phyloP scores from a whole-genome alignment of 1,284 basidiomycete genomes.

The Rhodotorula sp. region DNA sequence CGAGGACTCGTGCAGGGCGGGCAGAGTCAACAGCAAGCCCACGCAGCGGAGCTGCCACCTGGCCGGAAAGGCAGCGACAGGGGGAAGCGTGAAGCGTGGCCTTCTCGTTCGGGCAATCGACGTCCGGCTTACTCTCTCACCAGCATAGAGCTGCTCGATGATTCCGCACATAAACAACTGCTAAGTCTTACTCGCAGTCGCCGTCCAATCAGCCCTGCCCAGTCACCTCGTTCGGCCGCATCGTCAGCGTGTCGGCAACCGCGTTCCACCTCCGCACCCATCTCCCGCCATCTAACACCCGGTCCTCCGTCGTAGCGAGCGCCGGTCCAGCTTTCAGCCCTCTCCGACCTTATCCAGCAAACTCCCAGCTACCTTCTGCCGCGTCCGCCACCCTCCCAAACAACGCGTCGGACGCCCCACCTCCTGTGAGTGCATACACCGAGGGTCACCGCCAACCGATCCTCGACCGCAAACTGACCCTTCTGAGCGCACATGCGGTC shows the following conservation, averaged over 20 bases:
- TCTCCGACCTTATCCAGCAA: not conserved
- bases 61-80: no score
- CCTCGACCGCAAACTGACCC: no score
- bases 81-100: no score
- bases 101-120: no score
- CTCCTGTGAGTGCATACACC: not conserved
- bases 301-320: not conserved
- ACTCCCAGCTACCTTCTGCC: no score
- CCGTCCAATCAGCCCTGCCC: not conserved
- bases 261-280: not conserved
- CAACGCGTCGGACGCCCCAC: not conserved
- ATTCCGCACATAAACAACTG: constrained; percentile 8
- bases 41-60: no score
- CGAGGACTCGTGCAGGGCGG: no score
- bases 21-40: no score
- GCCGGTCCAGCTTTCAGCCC: not conserved
- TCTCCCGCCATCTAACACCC: not conserved
- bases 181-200: not conserved
- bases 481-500: no score
- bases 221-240: constrained; percentile 3
- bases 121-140: not conserved
- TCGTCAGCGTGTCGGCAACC: constrained; percentile 11
- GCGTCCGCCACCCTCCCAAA: not conserved
- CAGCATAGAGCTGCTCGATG: not conserved
- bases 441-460: not conserved